Conservation (phyloP, 768 basidiomycete species). For the Serendipita sp. region DNA sequence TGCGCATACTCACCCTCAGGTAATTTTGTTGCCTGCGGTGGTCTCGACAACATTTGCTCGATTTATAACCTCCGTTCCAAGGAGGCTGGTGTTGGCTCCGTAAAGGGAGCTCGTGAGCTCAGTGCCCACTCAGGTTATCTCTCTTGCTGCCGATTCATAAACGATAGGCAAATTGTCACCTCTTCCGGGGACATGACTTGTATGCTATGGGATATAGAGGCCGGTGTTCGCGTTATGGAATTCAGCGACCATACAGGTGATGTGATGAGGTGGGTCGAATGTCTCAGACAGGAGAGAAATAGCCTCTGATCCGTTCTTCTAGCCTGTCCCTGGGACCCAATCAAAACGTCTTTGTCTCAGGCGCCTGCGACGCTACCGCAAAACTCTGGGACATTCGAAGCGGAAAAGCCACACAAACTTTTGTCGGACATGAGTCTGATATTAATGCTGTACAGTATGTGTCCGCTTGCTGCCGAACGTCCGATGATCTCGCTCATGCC, state of each 20-base stretch:
- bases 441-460: slow-evolving; percentile 91
- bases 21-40: slow-evolving; percentile 95
- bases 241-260: slow-evolving; percentile 99
- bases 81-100: slow-evolving; percentile 44
- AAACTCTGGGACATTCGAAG: slow-evolving; percentile 99
- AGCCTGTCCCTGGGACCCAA: slow-evolving; percentile 91
- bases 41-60: slow-evolving; percentile 97
- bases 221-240: slow-evolving; percentile 91
- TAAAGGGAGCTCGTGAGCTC: slow-evolving; percentile 85
- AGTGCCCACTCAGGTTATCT: slow-evolving; percentile 97
- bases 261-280: slow-evolving; percentile 74
- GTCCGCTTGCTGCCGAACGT: slow-evolving; percentile 6
- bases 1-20: slow-evolving; percentile 97
- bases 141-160: slow-evolving; percentile 95
- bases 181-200: slow-evolving; percentile 99
- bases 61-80: slow-evolving; percentile 89
- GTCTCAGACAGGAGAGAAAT: slow-evolving; percentile 8
- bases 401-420: slow-evolving; percentile 95
- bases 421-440: slow-evolving; percentile 95
- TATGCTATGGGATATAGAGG: slow-evolving; percentile 99
- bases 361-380: slow-evolving; percentile 94
- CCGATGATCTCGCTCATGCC: slow-evolving; percentile 9
- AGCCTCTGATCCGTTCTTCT: slow-evolving; percentile 7
- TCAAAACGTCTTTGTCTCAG: slow-evolving; percentile 93
- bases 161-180: slow-evolving; percentile 96